A percentile compares a stretch with the other conserved stretches of the same genome.
Conservation (phyloP, 768 basidiomycete genomes). For the Hypholoma fasciculare region DNA sequence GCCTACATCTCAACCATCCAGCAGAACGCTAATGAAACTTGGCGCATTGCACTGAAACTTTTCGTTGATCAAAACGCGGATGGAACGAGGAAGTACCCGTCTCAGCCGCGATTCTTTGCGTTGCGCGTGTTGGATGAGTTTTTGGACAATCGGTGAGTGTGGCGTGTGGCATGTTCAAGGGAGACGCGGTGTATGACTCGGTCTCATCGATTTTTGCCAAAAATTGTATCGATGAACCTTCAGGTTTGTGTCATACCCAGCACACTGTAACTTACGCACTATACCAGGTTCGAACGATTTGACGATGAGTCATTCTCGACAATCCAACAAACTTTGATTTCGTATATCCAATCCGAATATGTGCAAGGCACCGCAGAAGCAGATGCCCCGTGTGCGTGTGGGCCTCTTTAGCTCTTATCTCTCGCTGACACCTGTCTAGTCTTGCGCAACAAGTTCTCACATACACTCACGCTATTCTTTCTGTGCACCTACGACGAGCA, state of each 20-base stretch:
- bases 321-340: slow-evolving; percentile 73
- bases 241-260: background rate
- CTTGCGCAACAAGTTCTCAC: slow-evolving; percentile 93
- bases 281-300: slow-evolving; percentile 58
- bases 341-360: slow-evolving; percentile 89
- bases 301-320: slow-evolving; percentile 70
- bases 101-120: slow-evolving; percentile 79
- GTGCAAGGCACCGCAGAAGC: slow-evolving; percentile 83
- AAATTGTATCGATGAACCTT: background rate
- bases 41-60: slow-evolving; percentile 78
- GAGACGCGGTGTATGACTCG: background rate
- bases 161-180: background rate
- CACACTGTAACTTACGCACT: slow-evolving; percentile 7
- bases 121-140: slow-evolving; percentile 81
- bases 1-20: slow-evolving; percentile 79
- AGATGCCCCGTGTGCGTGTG: slow-evolving; percentile 72
- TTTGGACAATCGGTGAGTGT: slow-evolving; percentile 75
- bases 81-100: slow-evolving; percentile 66
- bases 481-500: slow-evolving; percentile 83
- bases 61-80: slow-evolving; percentile 64
- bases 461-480: slow-evolving; percentile 87
- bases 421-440: slow-evolving; percentile 42
- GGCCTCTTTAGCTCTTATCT: background rate
- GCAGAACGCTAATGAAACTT: slow-evolving; percentile 71
- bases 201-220: background rate